A percentile compares a stretch with the other conserved stretches of the same genome.
Evolutionary conservation across 768 basidiomycete genomes (phyloP).

Genomic region (Lepiota subincarnata): DNA sequence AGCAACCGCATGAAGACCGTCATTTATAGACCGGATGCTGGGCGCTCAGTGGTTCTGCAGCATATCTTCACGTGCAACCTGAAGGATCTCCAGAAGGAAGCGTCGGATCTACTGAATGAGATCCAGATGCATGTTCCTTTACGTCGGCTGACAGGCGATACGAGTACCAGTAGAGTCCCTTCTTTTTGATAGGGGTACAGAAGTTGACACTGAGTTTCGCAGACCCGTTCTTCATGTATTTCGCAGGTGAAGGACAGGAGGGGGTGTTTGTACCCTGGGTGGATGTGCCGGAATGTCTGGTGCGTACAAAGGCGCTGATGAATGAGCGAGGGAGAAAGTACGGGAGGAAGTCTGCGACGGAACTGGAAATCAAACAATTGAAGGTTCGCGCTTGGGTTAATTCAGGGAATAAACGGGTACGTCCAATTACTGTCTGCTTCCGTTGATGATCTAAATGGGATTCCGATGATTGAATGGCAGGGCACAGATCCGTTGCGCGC

Average conservation of each 20-base stretch:
- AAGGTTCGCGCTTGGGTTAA: conserved; percentile 39
- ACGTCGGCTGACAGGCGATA: conserved; percentile 23
- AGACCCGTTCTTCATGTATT: conserved; percentile 30
- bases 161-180: conserved; percentile 17
- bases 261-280: conserved; percentile 8
- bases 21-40: conserved; percentile 22
- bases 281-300: conserved; percentile 22
- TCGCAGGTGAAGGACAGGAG: conserved; percentile 8
- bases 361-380: conserved; percentile 30
- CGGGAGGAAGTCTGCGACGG: conserved; percentile 24
- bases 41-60: conserved; percentile 21
- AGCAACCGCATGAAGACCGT: conserved; percentile 31
- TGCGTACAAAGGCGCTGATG: conserved; percentile 26
- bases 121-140: conserved; percentile 37
- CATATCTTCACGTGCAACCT: conserved; percentile 51
- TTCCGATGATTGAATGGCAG: conserved; percentile 16
- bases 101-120: conserved; percentile 31
- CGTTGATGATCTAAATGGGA: background rate
- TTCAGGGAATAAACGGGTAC: conserved; percentile 33
- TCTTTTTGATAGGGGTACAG: background rate
- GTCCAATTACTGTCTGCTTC: conserved; percentile 1
- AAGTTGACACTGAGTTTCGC: background rate
- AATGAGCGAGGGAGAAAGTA: conserved; percentile 27
- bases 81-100: conserved; percentile 32
- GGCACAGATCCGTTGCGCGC: conserved; percentile 21